Base-by-base conservation (phyloP, 1,139 yeast genomes). In the Yamadazyma mexicana region DNA sequence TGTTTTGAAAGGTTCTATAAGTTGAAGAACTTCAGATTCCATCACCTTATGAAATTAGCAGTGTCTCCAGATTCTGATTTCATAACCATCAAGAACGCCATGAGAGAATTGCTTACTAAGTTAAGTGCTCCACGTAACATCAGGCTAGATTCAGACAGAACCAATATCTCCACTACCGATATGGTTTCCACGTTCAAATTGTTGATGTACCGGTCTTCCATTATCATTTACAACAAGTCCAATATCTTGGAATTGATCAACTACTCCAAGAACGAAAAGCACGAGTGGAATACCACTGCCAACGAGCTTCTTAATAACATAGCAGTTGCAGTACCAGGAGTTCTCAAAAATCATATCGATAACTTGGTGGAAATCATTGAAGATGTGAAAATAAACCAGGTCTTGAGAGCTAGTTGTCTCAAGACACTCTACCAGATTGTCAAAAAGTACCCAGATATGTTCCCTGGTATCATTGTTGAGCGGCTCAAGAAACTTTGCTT, bases 381-480 rank as follows among this genome's bases (percentile, higher is more conserved):
- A 14, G 49, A 53, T 25, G 41, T 46, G 9, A 22, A 38, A 9
- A 24, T 33, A 2, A 30, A 32, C 3, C 31, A 32, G 12, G 36
- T 37, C 3, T 43, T 56, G 4, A 54, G 51, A 11, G 40, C 59
- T 5, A 44, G 53, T 25, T 48, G 49, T 3, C 61, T 88, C 47
- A 80, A 75, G 49, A 80, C 92, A 0, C 62, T 85, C 2, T 80
- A 73, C 51, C 81, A 82, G 46, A 78, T 83, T 42, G 68, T 80
- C 29, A 73, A 73, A 39, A 65, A 64, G 37, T 73, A 66, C 48
- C 75, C 80, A 0, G 73, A 70, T 7, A 49, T 59, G 22, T 61
- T 61, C 37, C 73, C 77, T 0, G 51, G 55, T 2, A 68, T 62
- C 32, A 42, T 51, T 0, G 55, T 53, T 7, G 71, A 68, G 8